These are phyloP conservation scores for Fagopyrum tataricum DNA, from an alignment of 148 eudicot species.

Conservation along the genomic window DNA sequence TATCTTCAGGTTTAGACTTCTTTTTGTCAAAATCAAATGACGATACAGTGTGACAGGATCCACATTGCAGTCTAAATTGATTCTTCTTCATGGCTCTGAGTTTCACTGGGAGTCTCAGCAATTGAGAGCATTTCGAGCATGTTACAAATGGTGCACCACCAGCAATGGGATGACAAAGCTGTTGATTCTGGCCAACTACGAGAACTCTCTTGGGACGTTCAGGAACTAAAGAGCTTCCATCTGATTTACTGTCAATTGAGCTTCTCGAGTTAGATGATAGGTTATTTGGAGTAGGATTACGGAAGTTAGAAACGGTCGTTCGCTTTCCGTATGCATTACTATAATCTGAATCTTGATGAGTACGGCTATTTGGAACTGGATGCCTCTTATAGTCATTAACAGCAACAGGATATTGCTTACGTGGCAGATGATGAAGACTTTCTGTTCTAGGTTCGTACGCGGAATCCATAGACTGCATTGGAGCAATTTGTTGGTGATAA, in stretches of 20 bases:
- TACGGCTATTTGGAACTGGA: not conserved
- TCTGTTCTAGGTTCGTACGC: constrained; percentile 24
- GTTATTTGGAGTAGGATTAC: constrained; percentile 21
- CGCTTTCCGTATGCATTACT: constrained; percentile 23
- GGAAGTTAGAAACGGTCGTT: constrained; percentile 22
- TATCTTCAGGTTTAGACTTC: constrained; percentile 8
- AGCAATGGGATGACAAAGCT: constrained; percentile 8
- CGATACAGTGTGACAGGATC: constrained; percentile 1
- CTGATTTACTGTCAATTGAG: constrained; percentile 19
- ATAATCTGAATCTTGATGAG: constrained; percentile 39
- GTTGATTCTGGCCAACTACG: constrained; percentile 24
- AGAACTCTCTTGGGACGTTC: constrained; percentile 30
- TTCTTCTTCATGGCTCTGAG: constrained; percentile 10
- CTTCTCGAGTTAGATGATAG: constrained; percentile 17
- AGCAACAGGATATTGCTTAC: not conserved
- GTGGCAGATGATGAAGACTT: constrained; percentile 30
- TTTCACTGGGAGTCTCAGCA: constrained; percentile 9
- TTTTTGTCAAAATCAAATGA: not conserved
- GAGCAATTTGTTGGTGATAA: constrained; percentile 23
- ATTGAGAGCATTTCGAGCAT: constrained; percentile 9
- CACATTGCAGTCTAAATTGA: constrained; percentile 8
- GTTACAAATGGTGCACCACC: constrained; percentile 12
- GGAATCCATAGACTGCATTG: constrained; percentile 25
- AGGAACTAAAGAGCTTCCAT: constrained; percentile 23
- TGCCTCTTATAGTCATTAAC: not conserved